Conservation (phyloP, 1,284 basidiomycete genomes). For the Earliella scabrosa region DNA sequence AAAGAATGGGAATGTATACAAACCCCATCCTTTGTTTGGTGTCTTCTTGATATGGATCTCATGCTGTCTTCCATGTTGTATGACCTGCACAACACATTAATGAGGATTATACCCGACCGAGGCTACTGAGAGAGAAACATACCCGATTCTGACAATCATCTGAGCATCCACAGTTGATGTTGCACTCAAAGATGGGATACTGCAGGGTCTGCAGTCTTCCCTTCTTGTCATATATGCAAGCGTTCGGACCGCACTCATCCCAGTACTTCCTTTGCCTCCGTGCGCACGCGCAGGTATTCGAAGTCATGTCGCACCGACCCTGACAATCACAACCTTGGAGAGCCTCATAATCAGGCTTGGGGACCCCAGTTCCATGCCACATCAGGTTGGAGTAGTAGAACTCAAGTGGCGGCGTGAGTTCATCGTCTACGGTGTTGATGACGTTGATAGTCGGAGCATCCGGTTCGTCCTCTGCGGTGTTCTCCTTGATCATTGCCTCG, state of each 20-base stretch:
- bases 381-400: constrained; percentile 80
- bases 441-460: constrained; percentile 68
- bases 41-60: constrained; percentile 73
- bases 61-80: constrained; percentile 77
- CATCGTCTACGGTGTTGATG: constrained; percentile 65
- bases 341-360: constrained; percentile 60
- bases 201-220: constrained; percentile 54
- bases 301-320: constrained; percentile 73
- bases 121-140: constrained; percentile 28
- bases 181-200: constrained; percentile 87
- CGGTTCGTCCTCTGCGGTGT: constrained; percentile 57
- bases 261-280: constrained; percentile 54
- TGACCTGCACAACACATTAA: constrained; percentile 55
- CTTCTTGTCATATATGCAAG: constrained; percentile 70
- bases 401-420: constrained; percentile 73
- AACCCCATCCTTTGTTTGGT: constrained; percentile 81
- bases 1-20: constrained; percentile 18
- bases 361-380: constrained; percentile 71
- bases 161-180: constrained; percentile 79
- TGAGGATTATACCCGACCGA: not conserved
- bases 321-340: constrained; percentile 74
- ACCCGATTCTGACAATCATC: constrained; percentile 85
- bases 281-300: constrained; percentile 71
- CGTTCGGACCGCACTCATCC: constrained; percentile 34
- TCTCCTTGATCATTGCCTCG: constrained; percentile 35